Evolutionary conservation across 176 grass and related monocot genomes (phyloP), one percentile per base, ranked within the genome.

Genomic region (Tillandsia fasciculata): DNA sequence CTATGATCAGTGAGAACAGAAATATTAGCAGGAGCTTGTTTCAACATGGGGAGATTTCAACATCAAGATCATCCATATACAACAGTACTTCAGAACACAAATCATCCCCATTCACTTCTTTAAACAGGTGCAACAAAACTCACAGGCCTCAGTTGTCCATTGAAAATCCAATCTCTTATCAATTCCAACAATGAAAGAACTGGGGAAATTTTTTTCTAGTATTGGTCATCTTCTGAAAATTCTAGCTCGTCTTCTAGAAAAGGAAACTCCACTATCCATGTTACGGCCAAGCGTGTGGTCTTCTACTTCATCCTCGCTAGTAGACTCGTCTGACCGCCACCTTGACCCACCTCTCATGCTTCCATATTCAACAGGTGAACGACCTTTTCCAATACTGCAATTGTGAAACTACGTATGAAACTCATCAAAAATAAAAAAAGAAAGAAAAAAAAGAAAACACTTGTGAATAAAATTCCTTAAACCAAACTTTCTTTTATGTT

Each of bases 301-400:
- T 11, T 74, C 81, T 77, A 87, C 84, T 49, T 91, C 88, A 64
- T 82, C 88, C 33, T 42, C 33, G 6, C 33, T 42, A 42, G 84
- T 91, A n/a, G 84, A 91, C 54, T 87, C 89, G 9, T 87, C 89
- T 2, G 89, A 91, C 47, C 88, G 84, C 88, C 88, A 91, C 72
- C 88, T 91, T 65, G 78, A 81, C 59, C 56, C 88, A 52, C 82
- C 78, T 74, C 71, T 74, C 17, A 70, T 49, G 12, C 28, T 20
- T 77, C 22, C 28, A 63, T 64, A 59, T 71, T 71, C 78, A 69
- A 53, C 76, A 23, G 51, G 18, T 14, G 65, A 66, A 49, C 78
- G 57, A 29, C 65, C 77, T 51, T 68, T 79, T 64, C 52, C 50
- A 50, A 77, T 63, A 50, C 81, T 91, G 67, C 56, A 84, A 59